Base-by-base conservation (phyloP, 2,329 filamentous ascomycete genomes). In the Karstenula rhodostoma region DNA sequence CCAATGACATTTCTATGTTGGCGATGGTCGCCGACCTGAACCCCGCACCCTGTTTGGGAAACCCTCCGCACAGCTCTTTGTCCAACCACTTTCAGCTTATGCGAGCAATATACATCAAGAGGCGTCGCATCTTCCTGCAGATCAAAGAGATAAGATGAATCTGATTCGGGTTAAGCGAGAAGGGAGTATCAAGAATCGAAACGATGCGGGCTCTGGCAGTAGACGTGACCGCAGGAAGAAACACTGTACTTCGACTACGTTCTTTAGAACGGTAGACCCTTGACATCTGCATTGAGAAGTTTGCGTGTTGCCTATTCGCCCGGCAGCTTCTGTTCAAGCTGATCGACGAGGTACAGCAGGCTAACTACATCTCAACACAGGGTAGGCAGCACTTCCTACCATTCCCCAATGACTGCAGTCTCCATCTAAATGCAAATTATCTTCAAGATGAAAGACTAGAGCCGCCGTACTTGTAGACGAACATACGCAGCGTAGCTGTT, bases 21-120 rank as follows among this genome's bases (percentile, higher is more conserved):
- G n/a, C 33, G 22, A 50, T 49, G 54, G 54, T 56, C 54, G 54
- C 32, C 54, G 44, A 56, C 54, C 23, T 32, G 25, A 49, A 49
- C 54, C 54, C 54, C 54, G 54, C 54, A 56, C 46, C 54, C 54
- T 3, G 13, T 49, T 56, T 29, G n/a, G 44, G 54, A 40, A 46
- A n/a, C 52, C 17, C 46, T 33, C 44, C 42, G 10, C 27, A 10
- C 33, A 56, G 33, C 44, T 44, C 4, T n/a, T n/a, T 27, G 8
- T 17, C 50, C 22, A n/a, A 12, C 35, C 54, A 42, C 8, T 29
- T 32, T 46, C 42, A 55, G 44, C 54, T 56, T 49, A 56, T 49
- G 44, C 42, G 33, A 56, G 23, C 25, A 56, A 47, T 42, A 33
- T 32, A 9, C 53, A 40, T 56, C 15, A 6, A 29, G 23, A 29